Percentiles rank a stretch among this genome's conserved stretches.
Evolutionary conservation across 257 asterid species (phyloP).

Genomic region (Datura wrightii): DNA sequence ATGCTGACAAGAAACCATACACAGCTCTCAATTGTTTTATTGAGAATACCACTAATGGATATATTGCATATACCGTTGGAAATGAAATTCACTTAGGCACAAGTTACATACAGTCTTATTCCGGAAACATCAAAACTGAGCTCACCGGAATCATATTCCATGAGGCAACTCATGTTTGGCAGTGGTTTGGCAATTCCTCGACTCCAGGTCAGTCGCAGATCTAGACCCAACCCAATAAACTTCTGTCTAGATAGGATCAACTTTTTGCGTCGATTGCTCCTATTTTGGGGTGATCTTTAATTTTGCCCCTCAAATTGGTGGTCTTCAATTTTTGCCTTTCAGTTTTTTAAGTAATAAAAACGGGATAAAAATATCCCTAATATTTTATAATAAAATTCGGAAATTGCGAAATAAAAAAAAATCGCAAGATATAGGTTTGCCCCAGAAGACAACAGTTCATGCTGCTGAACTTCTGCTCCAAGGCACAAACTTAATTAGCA

Average conservation of each 20-base stretch:
- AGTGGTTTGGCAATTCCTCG: constrained; percentile 63
- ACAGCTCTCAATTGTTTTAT: constrained; percentile 48
- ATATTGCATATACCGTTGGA: constrained; percentile 41
- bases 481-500: too few relatives aligned
- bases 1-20: constrained; percentile 44
- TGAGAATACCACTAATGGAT: constrained; percentile 56
- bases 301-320: too few relatives aligned
- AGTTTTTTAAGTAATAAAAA: too few relatives aligned
- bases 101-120: constrained; percentile 48
- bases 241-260: not conserved
- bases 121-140: constrained; percentile 50
- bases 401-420: too few relatives aligned
- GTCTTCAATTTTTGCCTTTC: too few relatives aligned
- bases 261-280: too few relatives aligned
- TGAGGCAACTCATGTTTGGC: constrained; percentile 69
- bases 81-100: constrained; percentile 59
- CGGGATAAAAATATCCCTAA: too few relatives aligned
- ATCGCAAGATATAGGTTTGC: too few relatives aligned
- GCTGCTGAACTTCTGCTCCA: too few relatives aligned
- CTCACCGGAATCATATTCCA: constrained; percentile 65
- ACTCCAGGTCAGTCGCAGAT: constrained; percentile 37
- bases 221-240: not conserved
- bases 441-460: too few relatives aligned
- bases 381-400: too few relatives aligned
- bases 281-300: too few relatives aligned